Evolutionary conservation across 352 stramenopile genomes (phyloP), one percentile per base, ranked within the genome.

Genomic region (Phytophthora aleatoria): DNA sequence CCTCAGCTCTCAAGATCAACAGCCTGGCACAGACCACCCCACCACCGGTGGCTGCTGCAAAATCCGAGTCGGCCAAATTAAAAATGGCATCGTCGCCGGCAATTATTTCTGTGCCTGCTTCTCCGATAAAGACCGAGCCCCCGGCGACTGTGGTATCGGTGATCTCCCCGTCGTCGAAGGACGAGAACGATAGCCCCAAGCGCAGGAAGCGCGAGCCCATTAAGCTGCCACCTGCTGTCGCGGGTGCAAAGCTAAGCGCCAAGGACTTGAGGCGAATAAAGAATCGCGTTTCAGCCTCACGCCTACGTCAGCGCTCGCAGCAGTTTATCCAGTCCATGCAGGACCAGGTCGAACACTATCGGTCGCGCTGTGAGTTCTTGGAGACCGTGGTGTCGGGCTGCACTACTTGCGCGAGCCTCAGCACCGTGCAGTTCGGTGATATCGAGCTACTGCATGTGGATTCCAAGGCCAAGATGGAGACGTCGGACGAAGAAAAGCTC

Each of bases 131-230:
- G 3, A 43, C 26, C 3, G 10, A 24, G 9, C 15, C 30, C 24
- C 15, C 52, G n/a, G 7, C 15, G 16, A 28, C 28, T 13, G 11
- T 12, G 8, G 39, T 31, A 5, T 42, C 55, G 16, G 51, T 43
- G 10, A 51, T 65, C 7, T 69, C 55, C 11, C 62, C 62, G 20
- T 64, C 53, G 45, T 33, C 30, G 9, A 60, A 59, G 39, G 20
- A 41, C 3, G 35, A 49, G 3, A 41, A 57, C 13, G 20, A 2
- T 15, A 31, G 41, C 50, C 64, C 36, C 64, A 78, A 45, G 33
- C 77, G 79, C 3, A 66, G 74, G 52, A 89, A 87, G 56, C 80
- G 77, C 45, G 76, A 81, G 30, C 54, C 75, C 1, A 87, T 89
- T 54, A 64, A 76, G 36, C 61, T 89, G 38, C 79, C 80, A 5